phyloP scores from a whole-genome alignment of 257 asterid species.

The Henckelia pumila region DNA sequence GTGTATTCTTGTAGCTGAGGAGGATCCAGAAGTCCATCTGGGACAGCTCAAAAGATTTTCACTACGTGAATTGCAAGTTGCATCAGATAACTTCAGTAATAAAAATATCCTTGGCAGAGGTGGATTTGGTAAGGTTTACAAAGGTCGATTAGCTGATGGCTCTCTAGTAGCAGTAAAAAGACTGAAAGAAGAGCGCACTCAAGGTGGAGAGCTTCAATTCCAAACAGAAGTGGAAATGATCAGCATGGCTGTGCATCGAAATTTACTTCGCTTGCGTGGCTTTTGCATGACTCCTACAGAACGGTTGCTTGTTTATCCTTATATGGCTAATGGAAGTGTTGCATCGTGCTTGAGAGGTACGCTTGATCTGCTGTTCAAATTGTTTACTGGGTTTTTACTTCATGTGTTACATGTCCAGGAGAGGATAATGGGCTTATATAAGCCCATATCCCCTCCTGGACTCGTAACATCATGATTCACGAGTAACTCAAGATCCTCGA shows the following conservation, averaged over 20 bases:
- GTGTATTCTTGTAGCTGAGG: not conserved
- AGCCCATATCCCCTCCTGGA: too few relatives aligned
- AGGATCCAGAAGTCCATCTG: not conserved
- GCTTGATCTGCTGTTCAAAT: constrained; percentile 16
- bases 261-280: not conserved
- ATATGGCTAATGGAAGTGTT: constrained; percentile 89
- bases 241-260: constrained; percentile 4
- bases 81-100: not conserved
- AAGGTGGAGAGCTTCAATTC: constrained; percentile 2
- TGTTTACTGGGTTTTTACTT: not conserved
- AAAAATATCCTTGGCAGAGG: not conserved
- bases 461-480: too few relatives aligned
- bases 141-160: not conserved
- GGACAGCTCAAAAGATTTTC: not conserved
- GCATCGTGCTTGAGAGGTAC: constrained; percentile 96
- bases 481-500: not conserved
- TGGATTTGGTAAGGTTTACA: constrained; percentile 3
- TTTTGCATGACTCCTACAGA: constrained; percentile 44
- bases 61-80: not conserved
- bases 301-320: constrained; percentile 92
- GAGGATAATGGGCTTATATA: too few relatives aligned
- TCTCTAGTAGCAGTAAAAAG: not conserved
- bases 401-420: too few relatives aligned
- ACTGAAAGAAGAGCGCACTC: not conserved
- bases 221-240: constrained; percentile 1